phyloP scores from a whole-genome alignment of 345 rosid genomes.

The Aethionema arabicum region DNA sequence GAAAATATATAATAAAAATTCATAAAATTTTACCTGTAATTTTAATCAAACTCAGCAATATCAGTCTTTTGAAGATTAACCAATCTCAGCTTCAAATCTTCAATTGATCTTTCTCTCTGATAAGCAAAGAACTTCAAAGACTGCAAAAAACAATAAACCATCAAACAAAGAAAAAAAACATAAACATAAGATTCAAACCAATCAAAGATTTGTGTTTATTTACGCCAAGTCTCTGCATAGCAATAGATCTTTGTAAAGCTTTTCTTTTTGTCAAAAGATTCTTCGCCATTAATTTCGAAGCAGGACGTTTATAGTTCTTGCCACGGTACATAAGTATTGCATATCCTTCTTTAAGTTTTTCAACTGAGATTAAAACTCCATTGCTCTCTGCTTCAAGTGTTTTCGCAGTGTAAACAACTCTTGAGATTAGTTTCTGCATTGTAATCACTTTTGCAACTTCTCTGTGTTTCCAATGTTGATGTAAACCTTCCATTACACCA shows the following conservation, averaged over 20 bases:
- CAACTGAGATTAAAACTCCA: constrained; percentile 69
- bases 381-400: constrained; percentile 76
- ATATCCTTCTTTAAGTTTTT: constrained; percentile 69
- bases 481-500: constrained; percentile 85
- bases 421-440: constrained; percentile 58
- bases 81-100: constrained; percentile 53
- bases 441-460: constrained; percentile 81
- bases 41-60: constrained; percentile 21
- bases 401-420: constrained; percentile 63
- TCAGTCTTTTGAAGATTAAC: constrained; percentile 36
- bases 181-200: background rate
- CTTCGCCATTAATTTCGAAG: constrained; percentile 43
- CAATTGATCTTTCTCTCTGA: constrained; percentile 47
- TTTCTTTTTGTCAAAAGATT: constrained; percentile 72
- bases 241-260: constrained; percentile 68
- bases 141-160: constrained; percentile 40
- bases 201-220: constrained; percentile 30
- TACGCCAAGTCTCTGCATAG: constrained; percentile 78
- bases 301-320: constrained; percentile 82
- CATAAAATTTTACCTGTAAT: background rate
- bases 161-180: constrained; percentile 7
- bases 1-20: too few species aligned
- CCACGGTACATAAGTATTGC: constrained; percentile 80
- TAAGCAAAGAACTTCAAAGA: constrained; percentile 70
- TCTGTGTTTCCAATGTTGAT: constrained; percentile 92